Base-by-base conservation (phyloP, 75 land plant genomes). In the Pinus taeda region DNA sequence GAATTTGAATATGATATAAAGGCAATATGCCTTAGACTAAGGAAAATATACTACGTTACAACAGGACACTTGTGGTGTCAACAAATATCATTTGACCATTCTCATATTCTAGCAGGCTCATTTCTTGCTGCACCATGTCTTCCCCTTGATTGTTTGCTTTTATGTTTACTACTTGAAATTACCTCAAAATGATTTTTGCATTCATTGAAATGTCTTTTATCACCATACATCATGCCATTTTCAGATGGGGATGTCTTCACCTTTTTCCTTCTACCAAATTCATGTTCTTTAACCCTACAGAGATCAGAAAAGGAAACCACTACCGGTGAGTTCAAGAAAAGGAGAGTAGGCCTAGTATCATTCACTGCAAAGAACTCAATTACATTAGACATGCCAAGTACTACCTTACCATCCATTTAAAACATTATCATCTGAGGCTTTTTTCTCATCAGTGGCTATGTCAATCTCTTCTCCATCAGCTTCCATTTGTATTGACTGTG, bases 221-320 rank as follows among this genome's bases (percentile, higher is more conserved):
- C 39, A 67, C 49, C 39, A 67, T 67, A 67, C 59, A 77, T 60
- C 5, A 80, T 84, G 59, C 57, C 80, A 71, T 81, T 82, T 8
- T 12, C n/a, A 6, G 30, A 29, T 24, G 53, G 75, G 0, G 75
- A 66, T 21, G 57, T 56, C 79, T 81, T 86, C 12, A 92, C 71
- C 76, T 88, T 93, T 79, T 91, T 93, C 45, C 83, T 81, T 80
- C 85, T 89, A 0, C 93, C 91, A 22, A 64, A 74, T 65, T 91
- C 90, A 76, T 91, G 88, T 75, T 89, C 96, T 64, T 91, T 90
- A 71, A 87, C 96, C 96, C 96, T 93, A 85, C 49, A 58, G 57
- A 67, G 64, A 18, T 9, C 56, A 11, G 60, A 73, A 73, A 63
- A 26, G 20, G 53, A 22, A 21, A 56, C 0, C 6, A 71, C 53